Evolutionary conservation across 306 rosid species (phyloP).

Genomic region (Cicer pinnatifidum): DNA sequence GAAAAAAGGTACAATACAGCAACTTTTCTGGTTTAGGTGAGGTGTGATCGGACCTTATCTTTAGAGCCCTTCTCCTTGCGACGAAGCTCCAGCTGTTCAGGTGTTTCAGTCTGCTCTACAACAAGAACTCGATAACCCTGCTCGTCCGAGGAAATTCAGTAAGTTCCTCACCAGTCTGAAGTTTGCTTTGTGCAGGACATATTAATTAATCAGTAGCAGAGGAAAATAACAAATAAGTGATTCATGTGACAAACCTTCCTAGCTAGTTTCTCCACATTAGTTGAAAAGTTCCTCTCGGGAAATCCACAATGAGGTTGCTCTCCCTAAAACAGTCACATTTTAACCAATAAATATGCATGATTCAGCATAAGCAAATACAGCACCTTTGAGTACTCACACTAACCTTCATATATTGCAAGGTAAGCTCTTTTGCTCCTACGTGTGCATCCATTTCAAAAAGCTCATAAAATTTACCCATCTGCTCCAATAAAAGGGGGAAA

Average conservation of each 20-base stretch:
- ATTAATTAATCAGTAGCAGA: slow-evolving; percentile 24
- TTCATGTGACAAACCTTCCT: slow-evolving; percentile 71
- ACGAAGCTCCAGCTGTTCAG: slow-evolving; percentile 85
- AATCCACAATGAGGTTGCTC: slow-evolving; percentile 99
- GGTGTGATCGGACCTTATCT: slow-evolving; percentile 68
- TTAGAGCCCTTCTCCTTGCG: slow-evolving; percentile 88
- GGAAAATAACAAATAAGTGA: slow-evolving; percentile 23
- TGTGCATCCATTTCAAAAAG: slow-evolving; percentile 99
- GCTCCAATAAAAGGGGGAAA: slow-evolving; percentile 45
- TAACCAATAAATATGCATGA: slow-evolving; percentile 28
- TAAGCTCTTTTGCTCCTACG: slow-evolving; percentile 80
- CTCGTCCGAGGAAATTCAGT: slow-evolving; percentile 41
- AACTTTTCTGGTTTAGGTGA: slow-evolving; percentile 28
- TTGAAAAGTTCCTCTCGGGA: slow-evolving; percentile 88
- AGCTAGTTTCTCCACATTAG: slow-evolving; percentile 85
- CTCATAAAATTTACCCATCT: slow-evolving; percentile 98
- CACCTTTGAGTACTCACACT: slow-evolving; percentile 32
- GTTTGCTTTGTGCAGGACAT: slow-evolving; percentile 28
- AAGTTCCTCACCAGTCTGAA: slow-evolving; percentile 47
- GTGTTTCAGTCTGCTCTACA: slow-evolving; percentile 98
- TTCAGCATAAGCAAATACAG: neutral
- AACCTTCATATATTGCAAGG: slow-evolving; percentile 93
- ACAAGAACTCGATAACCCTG: slow-evolving; percentile 97
- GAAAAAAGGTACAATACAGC: slow-evolving; percentile 13
- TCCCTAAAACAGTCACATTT: slow-evolving; percentile 60